These are phyloP conservation scores for Pisolithus albus DNA, from an alignment of 768 basidiomycete species.

Conservation along the genomic window DNA sequence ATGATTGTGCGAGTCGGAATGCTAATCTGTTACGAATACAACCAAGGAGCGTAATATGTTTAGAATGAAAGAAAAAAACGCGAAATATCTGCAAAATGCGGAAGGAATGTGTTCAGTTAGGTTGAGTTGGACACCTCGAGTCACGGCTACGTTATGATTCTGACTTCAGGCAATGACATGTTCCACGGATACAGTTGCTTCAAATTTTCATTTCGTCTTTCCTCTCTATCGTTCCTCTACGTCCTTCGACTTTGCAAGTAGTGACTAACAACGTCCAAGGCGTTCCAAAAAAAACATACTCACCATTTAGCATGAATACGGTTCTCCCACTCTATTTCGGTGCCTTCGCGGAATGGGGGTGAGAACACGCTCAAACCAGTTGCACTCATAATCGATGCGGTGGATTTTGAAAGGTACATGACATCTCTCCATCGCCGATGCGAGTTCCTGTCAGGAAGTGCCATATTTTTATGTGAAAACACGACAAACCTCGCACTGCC, in stretches of 20 bases:
- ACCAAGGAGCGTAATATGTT: no score
- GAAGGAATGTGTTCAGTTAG: background rate
- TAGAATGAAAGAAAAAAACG: background rate
- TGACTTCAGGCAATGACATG: no score
- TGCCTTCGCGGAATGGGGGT: constrained; percentile 20
- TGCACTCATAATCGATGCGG: constrained; percentile 27
- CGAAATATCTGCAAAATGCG: background rate
- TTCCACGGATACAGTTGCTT: no score
- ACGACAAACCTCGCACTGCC: constrained; percentile 35
- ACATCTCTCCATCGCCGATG: constrained; percentile 40
- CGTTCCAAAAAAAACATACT: background rate
- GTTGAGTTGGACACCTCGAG: background rate
- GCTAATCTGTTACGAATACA: background rate
- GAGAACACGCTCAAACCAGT: constrained; percentile 33
- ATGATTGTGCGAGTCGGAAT: no score
- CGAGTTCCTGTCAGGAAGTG: background rate
- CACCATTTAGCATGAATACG: constrained; percentile 25
- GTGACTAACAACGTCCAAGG: background rate
- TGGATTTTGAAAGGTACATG: constrained; percentile 37
- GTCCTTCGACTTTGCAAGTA: background rate
- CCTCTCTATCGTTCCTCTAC: background rate
- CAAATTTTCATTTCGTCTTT: no score
- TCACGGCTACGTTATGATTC: background rate
- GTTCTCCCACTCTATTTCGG: constrained; percentile 22
- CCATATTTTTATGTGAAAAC: background rate